Percentiles rank a stretch among this genome's conserved stretches.
Evolutionary conservation across 345 rosid species (phyloP).

Genomic region (Angophora floribunda): DNA sequence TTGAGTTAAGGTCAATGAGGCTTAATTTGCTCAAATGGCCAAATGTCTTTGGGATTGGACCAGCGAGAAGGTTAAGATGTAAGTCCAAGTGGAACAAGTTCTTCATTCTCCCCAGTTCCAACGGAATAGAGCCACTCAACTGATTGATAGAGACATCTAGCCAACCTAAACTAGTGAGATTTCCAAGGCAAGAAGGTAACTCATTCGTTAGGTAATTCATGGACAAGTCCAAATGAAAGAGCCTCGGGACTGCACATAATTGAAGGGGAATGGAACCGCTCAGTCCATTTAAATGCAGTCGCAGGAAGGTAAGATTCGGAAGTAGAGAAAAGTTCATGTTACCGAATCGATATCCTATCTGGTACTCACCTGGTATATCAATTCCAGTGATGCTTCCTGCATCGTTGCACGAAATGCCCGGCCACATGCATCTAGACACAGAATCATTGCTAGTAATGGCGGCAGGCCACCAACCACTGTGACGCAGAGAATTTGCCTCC

Average conservation of each 20-base stretch:
- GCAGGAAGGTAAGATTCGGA: background rate
- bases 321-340: constrained; percentile 10
- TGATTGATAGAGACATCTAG: background rate
- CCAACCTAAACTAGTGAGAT: background rate
- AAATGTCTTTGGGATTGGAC: background rate
- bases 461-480: too few relatives aligned
- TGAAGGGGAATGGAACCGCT: constrained; percentile 1
- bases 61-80: background rate
- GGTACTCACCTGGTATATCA: too few relatives aligned
- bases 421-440: too few relatives aligned
- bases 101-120: background rate
- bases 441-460: too few relatives aligned
- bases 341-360: background rate
- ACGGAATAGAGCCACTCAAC: background rate
- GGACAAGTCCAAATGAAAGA: background rate
- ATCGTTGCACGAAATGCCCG: too few relatives aligned
- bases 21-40: too few relatives aligned
- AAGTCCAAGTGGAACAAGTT: too few relatives aligned
- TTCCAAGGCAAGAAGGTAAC: background rate
- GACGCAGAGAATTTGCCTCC: too few relatives aligned
- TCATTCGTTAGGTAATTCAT: background rate
- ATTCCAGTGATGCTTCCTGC: too few relatives aligned
- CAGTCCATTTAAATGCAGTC: background rate
- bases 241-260: background rate
- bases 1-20: background rate